Evolutionary conservation across 2,329 filamentous ascomycete species (phyloP), one percentile per base, ranked within the genome.

Genomic region (Aureobasidium sp.): DNA sequence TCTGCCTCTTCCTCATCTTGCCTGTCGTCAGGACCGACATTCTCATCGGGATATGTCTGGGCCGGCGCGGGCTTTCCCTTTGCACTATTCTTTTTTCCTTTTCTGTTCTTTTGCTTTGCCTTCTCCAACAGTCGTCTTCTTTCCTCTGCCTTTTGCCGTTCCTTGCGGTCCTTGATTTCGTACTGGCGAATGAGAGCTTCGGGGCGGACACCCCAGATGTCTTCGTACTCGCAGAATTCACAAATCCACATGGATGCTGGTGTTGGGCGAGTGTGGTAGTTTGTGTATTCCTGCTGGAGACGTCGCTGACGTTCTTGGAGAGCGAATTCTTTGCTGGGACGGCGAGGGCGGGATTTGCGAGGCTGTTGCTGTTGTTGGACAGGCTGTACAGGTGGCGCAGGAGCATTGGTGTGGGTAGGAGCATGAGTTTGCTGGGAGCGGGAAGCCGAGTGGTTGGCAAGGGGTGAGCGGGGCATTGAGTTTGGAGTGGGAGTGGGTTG

Each of bases 191-290:
- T 95, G 61, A 99, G 78, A 55, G 91, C 91, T 68, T 85, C 83
- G 0, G 94, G 94, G 2, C 89, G 89, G 59, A 82, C 82, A n/a
- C 93, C 93, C 72, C 96, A 97, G 55, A 99, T 97, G 59, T 86
- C 85, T 75, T 97, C 93, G 72, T 97, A 99, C 74, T 99, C 94
- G 78, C 94, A 99, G 73, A 97, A 97, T 71, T 97, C 90, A 76
- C 94, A 99, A 51, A 97, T 92, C 90, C 92, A 97, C 56, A 92
- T 83, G 65, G 96, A 90, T 66, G 90, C 88, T 1, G 78, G 73
- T 20, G 76, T 78, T 0, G 89, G 88, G 1, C 89, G 88, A 69
- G 89, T 87, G 69, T 89, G 86, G 65, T 84, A 85, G 73, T 94
- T 95, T 62, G 84, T 82, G 66, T 89, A 87, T 69, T 89, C 84